phyloP scores from a whole-genome alignment of 768 basidiomycete species.

The Lactarius quietus region DNA sequence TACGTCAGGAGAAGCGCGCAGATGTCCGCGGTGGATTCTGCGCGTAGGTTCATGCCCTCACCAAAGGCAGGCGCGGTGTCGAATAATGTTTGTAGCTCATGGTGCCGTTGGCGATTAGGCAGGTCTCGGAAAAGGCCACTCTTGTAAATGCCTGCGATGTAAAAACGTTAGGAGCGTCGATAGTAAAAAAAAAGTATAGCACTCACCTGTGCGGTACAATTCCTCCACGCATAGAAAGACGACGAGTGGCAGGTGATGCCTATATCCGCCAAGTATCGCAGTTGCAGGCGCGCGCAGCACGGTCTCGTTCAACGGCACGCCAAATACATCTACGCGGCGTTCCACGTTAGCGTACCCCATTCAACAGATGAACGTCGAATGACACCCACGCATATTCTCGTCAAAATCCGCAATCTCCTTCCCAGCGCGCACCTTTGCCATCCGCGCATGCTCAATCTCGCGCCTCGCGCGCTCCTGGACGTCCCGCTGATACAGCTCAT shows the following conservation, averaged over 20 bases:
- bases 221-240: slow-evolving; percentile 45
- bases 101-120: slow-evolving; percentile 40
- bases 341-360: too few species aligned
- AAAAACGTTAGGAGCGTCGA: not conserved
- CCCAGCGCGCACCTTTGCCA: slow-evolving; percentile 15
- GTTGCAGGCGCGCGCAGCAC: slow-evolving; percentile 34
- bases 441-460: slow-evolving; percentile 15
- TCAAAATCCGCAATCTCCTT: slow-evolving; percentile 3
- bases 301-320: slow-evolving; percentile 36
- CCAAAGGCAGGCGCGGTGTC: slow-evolving; percentile 34
- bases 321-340: slow-evolving; percentile 43
- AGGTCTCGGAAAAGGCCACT: slow-evolving; percentile 42
- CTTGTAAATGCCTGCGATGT: slow-evolving; percentile 40
- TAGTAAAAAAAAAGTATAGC: not conserved
- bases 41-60: slow-evolving; percentile 27
- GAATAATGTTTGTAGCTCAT: slow-evolving; percentile 39
- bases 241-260: slow-evolving; percentile 39
- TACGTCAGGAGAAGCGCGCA: slow-evolving; percentile 47
- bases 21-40: slow-evolving; percentile 39
- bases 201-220: slow-evolving; percentile 42
- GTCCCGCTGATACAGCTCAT: slow-evolving; percentile 15
- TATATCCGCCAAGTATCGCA: slow-evolving; percentile 37
- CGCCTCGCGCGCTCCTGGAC: slow-evolving; percentile 22
- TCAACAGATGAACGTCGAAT: too few species aligned
- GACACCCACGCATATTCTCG: slow-evolving; percentile 9